Conservation (phyloP, 495 filamentous ascomycete genomes). For the Penicillium antarcticum region DNA sequence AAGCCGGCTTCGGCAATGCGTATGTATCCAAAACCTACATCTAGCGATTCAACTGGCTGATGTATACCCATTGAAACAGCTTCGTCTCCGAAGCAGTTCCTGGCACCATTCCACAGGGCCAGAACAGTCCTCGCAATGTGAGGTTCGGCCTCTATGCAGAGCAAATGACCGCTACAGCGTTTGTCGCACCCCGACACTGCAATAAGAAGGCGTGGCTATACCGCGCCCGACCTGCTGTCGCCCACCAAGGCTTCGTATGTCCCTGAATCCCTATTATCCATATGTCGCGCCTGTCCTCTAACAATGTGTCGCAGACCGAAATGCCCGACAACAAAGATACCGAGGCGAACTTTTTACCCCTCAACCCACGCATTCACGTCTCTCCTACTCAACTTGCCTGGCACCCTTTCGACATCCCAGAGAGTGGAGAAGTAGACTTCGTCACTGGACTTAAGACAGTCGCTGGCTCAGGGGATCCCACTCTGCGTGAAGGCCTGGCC, state of each 20-base stretch:
- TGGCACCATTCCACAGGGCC: slow-evolving; percentile 46
- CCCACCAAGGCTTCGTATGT: slow-evolving; percentile 49
- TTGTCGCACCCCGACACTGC: slow-evolving; percentile 44
- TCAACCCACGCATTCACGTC: slow-evolving; percentile 57
- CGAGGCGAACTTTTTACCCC: slow-evolving; percentile 44
- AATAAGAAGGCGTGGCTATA: slow-evolving; percentile 52
- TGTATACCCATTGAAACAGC: slow-evolving; percentile 17
- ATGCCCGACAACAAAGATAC: slow-evolving; percentile 45
- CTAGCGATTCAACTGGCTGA: slow-evolving; percentile 26
- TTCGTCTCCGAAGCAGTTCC: slow-evolving; percentile 47
- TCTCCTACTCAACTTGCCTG: slow-evolving; percentile 53
- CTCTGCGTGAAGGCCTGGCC: slow-evolving; percentile 45
- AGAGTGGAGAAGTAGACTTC: slow-evolving; percentile 36
- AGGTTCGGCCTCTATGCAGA: slow-evolving; percentile 48
- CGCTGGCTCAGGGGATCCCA: slow-evolving; percentile 48
- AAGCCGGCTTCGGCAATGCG: slow-evolving; percentile 52
- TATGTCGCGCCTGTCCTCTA: slow-evolving; percentile 8
- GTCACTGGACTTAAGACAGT: slow-evolving; percentile 46
- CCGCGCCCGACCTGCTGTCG: slow-evolving; percentile 45
- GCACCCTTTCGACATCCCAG: slow-evolving; percentile 46
- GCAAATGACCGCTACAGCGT: slow-evolving; percentile 45
- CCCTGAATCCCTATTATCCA: too few relatives aligned
- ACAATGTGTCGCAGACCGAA: slow-evolving; percentile 31
- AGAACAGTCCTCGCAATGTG: slow-evolving; percentile 45
- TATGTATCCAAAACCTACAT: slow-evolving; percentile 29